phyloP scores from a whole-genome alignment of 2,329 filamentous ascomycete genomes.

The Corniculantispora saksenae region DNA sequence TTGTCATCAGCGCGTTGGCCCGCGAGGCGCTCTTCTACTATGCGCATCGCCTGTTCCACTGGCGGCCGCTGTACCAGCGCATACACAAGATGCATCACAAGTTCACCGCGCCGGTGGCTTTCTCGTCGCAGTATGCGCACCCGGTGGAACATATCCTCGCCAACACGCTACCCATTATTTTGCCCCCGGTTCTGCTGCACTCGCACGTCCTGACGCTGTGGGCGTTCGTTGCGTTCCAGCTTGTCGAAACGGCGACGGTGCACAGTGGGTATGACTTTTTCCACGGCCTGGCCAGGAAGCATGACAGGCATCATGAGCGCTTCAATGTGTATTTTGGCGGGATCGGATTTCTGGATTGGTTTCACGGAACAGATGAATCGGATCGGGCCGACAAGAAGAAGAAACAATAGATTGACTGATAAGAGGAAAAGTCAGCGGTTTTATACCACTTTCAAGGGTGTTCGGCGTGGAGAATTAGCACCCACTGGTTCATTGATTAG shows the following conservation, averaged over 20 bases:
- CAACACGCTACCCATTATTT: slow-evolving; percentile 52
- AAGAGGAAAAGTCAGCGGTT: too few species aligned
- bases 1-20: slow-evolving; percentile 41
- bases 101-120: slow-evolving; percentile 56
- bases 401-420: not conserved
- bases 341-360: slow-evolving; percentile 55
- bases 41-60: slow-evolving; percentile 54
- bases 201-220: slow-evolving; percentile 55
- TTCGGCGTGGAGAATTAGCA: not conserved
- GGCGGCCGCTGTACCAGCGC: slow-evolving; percentile 46
- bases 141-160: slow-evolving; percentile 57
- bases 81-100: slow-evolving; percentile 59
- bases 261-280: slow-evolving; percentile 61
- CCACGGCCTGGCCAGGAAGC: slow-evolving; percentile 45
- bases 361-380: slow-evolving; percentile 49
- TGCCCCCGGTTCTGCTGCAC: slow-evolving; percentile 48
- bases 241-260: slow-evolving; percentile 54
- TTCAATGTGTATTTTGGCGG: slow-evolving; percentile 57
- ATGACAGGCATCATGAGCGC: slow-evolving; percentile 60
- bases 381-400: not conserved
- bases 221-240: slow-evolving; percentile 48
- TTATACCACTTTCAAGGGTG: not conserved
- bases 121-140: slow-evolving; percentile 58
- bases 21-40: slow-evolving; percentile 59
- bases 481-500: too few species aligned